Evolutionary conservation across 345 rosid species (phyloP).

Genomic region (Moricandia arvensis): DNA sequence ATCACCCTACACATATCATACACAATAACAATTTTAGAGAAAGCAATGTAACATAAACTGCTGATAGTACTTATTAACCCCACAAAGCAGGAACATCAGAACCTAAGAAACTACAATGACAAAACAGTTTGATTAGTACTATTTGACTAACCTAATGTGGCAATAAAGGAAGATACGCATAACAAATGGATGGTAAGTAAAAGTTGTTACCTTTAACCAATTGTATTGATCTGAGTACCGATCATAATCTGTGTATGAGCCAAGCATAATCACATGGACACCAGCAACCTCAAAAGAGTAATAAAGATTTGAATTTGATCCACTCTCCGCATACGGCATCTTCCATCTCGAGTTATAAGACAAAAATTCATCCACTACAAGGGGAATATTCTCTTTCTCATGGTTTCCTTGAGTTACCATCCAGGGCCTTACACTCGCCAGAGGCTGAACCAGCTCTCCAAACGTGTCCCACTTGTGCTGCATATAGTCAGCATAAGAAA

Average conservation of each 20-base stretch:
- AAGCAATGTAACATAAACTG: too few species aligned
- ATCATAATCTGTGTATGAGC: constrained; percentile 74
- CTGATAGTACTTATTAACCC: neutral
- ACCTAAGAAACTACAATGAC: neutral
- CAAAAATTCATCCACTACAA: constrained; percentile 62
- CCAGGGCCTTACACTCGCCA: constrained; percentile 95
- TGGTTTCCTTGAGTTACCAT: constrained; percentile 99
- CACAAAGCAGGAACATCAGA: neutral
- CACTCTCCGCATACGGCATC: constrained; percentile 90
- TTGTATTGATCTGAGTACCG: constrained; percentile 65
- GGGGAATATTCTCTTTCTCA: constrained; percentile 69
- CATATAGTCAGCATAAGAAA: constrained; percentile 88
- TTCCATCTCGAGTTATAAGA: constrained; percentile 91
- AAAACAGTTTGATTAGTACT: neutral
- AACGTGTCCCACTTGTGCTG: constrained; percentile 92
- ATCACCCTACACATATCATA: constrained; percentile 55
- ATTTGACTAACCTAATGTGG: neutral
- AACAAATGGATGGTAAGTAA: neutral
- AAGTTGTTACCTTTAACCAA: constrained; percentile 71
- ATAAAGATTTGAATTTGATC: constrained; percentile 84
- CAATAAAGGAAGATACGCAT: neutral
- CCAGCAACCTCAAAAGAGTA: constrained; percentile 93
- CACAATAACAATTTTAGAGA: too few species aligned
- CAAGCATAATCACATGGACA: constrained; percentile 82
- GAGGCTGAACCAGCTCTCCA: constrained; percentile 85